phyloP scores from a whole-genome alignment of 2,329 filamentous ascomycete genomes.

The Orbilia ellipsospora region DNA sequence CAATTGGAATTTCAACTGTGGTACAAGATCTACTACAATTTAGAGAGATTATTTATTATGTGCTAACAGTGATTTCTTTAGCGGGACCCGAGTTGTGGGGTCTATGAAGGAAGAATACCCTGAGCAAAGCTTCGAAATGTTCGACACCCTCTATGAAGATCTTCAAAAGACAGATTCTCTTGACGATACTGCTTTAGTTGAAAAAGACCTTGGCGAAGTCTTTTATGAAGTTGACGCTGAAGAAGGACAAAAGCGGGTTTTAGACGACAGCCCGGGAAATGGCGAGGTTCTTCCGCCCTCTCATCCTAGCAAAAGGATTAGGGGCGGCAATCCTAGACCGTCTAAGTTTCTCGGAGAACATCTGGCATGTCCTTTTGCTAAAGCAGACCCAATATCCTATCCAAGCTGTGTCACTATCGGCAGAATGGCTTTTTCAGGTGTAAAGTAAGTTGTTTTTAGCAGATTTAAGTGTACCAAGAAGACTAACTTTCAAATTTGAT shows the following conservation, averaged over 20 bases:
- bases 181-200: too few relatives aligned
- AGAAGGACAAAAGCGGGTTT: not conserved
- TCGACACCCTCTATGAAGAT: too few relatives aligned
- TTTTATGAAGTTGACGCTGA: too few relatives aligned
- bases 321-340: not conserved
- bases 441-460: not conserved
- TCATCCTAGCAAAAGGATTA: not conserved
- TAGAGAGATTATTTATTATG: too few relatives aligned
- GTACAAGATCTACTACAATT: too few relatives aligned
- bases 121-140: too few relatives aligned
- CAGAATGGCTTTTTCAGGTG: not conserved
- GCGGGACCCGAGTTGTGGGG: too few relatives aligned
- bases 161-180: too few relatives aligned
- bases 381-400: not conserved
- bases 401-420: not conserved
- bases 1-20: too few relatives aligned
- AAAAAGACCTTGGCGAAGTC: too few relatives aligned
- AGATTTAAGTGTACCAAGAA: not conserved
- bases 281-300: not conserved
- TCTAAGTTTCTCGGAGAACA: not conserved
- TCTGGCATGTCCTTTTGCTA: slow-evolving; percentile 4
- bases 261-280: not conserved
- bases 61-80: too few relatives aligned
- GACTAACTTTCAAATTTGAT: not conserved
- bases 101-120: too few relatives aligned